These are phyloP conservation scores for Aspergillus pseudoterreus DNA, from an alignment of 2,329 filamentous ascomycete species.

Conservation along the genomic window DNA sequence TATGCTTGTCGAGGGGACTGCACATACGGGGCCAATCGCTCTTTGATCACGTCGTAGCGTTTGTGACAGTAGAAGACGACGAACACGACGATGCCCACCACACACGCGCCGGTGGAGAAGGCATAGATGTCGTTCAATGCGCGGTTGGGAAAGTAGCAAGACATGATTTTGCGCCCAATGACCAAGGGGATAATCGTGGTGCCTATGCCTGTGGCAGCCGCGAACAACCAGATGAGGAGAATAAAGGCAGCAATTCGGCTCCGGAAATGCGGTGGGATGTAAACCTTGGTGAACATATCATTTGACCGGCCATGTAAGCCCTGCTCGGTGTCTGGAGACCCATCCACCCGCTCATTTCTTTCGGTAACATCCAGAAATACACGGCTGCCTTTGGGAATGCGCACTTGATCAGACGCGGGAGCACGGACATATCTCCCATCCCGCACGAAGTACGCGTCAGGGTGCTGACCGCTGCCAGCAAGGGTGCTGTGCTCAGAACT, in stretches of 20 bases:
- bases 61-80: constrained; percentile 48
- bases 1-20: constrained; percentile 29
- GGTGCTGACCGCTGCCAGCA: constrained; percentile 37
- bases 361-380: constrained; percentile 78
- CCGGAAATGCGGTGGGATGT: constrained; percentile 81
- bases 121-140: constrained; percentile 94
- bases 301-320: constrained; percentile 59
- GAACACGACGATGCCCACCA: constrained; percentile 68
- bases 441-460: constrained; percentile 53
- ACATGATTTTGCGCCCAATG: constrained; percentile 76
- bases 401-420: constrained; percentile 92
- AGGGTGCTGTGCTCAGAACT: constrained; percentile 26
- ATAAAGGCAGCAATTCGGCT: constrained; percentile 80
- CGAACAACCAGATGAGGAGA: constrained; percentile 87
- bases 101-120: constrained; percentile 84
- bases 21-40: constrained; percentile 24
- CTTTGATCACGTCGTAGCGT: constrained; percentile 19
- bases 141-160: constrained; percentile 65
- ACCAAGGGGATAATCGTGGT: constrained; percentile 83
- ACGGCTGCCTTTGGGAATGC: constrained; percentile 76
- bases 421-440: constrained; percentile 84
- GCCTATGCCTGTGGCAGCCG: constrained; percentile 78
- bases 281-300: constrained; percentile 66
- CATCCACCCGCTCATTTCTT: constrained; percentile 62
- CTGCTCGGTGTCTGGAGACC: constrained; percentile 50